Conservation (phyloP, 2,329 filamentous ascomycete species). For the Lomentospora prolificans region DNA sequence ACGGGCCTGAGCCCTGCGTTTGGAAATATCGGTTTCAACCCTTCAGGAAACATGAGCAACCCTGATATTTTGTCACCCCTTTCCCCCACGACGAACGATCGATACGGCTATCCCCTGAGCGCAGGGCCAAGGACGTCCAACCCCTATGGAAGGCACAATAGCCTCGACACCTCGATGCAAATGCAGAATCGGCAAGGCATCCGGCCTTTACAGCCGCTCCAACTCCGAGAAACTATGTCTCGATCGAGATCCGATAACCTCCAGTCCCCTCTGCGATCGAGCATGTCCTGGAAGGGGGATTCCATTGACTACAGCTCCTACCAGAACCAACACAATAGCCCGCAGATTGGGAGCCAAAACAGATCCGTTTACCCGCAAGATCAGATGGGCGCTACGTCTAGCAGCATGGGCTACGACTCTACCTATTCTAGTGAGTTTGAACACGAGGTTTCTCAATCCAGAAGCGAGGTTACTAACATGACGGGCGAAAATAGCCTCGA, state of each 20-base stretch:
- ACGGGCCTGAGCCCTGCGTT: slow-evolving; percentile 59
- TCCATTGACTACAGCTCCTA: slow-evolving; percentile 48
- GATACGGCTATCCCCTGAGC: slow-evolving; percentile 43
- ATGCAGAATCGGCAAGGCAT: slow-evolving; percentile 34
- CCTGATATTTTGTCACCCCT: slow-evolving; percentile 49
- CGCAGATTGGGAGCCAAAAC: slow-evolving; percentile 35
- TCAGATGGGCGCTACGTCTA: slow-evolving; percentile 30
- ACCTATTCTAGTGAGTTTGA: slow-evolving; percentile 39
- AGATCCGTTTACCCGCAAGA: slow-evolving; percentile 41
- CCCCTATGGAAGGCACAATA: slow-evolving; percentile 40
- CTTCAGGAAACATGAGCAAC: slow-evolving; percentile 36
- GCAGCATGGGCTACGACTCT: slow-evolving; percentile 38
- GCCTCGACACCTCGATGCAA: slow-evolving; percentile 34
- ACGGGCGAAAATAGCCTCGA: slow-evolving; percentile 25
- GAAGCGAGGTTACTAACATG: neutral
- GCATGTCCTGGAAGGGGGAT: slow-evolving; percentile 55
- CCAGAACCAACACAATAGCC: slow-evolving; percentile 31
- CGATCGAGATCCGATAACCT: slow-evolving; percentile 47
- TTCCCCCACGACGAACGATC: slow-evolving; percentile 43
- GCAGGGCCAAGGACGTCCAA: slow-evolving; percentile 39
- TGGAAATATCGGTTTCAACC: slow-evolving; percentile 55
- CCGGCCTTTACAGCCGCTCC: slow-evolving; percentile 46
- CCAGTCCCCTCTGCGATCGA: slow-evolving; percentile 48
- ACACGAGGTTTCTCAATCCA: neutral
- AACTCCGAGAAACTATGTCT: slow-evolving; percentile 46